Conservation (phyloP, 1,284 basidiomycete genomes). For the Malassezia obtusa region DNA sequence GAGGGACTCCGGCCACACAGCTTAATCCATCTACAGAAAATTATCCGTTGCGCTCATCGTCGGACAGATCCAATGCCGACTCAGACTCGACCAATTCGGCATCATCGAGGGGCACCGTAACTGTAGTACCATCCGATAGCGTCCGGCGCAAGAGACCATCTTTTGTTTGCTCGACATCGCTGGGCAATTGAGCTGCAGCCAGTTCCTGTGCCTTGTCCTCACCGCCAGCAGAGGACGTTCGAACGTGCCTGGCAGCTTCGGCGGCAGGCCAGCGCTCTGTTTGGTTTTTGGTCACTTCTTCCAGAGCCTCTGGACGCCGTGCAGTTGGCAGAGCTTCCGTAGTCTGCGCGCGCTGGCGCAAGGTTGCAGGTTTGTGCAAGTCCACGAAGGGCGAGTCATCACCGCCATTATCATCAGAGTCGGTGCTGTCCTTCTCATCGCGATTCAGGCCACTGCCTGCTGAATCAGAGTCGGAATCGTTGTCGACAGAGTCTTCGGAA, state of each 20-base stretch:
- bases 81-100: conserved; percentile 6
- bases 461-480: conserved; percentile 31
- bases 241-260: not conserved
- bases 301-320: conserved; percentile 5
- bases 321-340: conserved; percentile 21
- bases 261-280: conserved; percentile 11
- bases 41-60: not conserved
- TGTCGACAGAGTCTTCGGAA: conserved; percentile 12
- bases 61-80: not conserved
- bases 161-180: conserved; percentile 14
- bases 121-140: conserved; percentile 33
- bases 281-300: conserved; percentile 5
- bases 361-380: conserved; percentile 17
- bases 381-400: conserved; percentile 20
- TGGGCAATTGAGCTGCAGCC: conserved; percentile 6
- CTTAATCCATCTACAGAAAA: not conserved
- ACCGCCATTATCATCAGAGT: conserved; percentile 16
- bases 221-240: not conserved
- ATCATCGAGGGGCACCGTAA: conserved; percentile 43
- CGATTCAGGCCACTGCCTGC: conserved; percentile 5
- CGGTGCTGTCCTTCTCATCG: conserved; percentile 10
- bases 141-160: conserved; percentile 35
- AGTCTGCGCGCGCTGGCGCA: conserved; percentile 7
- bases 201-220: conserved; percentile 4
- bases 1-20: no score